Conservation (phyloP, 2,329 filamentous ascomycete genomes). For the Pseudogymnoascus destructans region DNA sequence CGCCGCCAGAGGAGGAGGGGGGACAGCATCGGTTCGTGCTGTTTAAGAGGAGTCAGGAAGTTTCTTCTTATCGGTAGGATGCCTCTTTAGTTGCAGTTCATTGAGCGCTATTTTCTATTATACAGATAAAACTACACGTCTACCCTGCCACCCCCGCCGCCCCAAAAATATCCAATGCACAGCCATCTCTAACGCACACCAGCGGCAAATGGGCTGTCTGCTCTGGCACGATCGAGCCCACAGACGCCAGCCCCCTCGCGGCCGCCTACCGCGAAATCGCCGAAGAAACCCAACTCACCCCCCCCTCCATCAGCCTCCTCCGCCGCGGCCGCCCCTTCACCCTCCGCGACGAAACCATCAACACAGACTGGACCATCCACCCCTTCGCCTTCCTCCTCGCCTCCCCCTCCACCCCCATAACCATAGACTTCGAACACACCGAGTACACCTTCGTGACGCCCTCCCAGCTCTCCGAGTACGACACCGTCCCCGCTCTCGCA, state of each 20-base stretch:
- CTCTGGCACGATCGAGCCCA: conserved; percentile 44
- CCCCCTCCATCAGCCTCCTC: conserved; percentile 20
- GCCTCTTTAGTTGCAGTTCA: neutral
- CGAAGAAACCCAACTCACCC: conserved; percentile 47
- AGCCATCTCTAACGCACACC: conserved; percentile 12
- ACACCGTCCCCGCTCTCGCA: conserved; percentile 43
- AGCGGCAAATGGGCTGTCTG: conserved; percentile 48
- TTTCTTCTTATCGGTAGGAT: conserved; percentile 45
- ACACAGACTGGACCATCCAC: conserved; percentile 48
- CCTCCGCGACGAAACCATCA: conserved; percentile 39
- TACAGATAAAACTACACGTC: neutral
- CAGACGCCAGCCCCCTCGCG: conserved; percentile 38
- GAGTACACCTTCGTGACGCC: conserved; percentile 42
- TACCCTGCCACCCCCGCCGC: neutral
- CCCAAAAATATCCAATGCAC: conserved; percentile 1
- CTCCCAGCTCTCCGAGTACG: conserved; percentile 32
- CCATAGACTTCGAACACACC: conserved; percentile 50
- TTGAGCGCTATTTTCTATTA: conserved; percentile 9
- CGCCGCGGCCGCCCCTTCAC: conserved; percentile 41
- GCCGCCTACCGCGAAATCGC: conserved; percentile 49
- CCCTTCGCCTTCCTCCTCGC: conserved; percentile 47
- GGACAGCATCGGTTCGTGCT: conserved; percentile 39
- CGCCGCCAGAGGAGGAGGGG: conserved; percentile 15
- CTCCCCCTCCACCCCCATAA: conserved; percentile 31
- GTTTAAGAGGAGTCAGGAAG: conserved; percentile 46